phyloP scores from a whole-genome alignment of 192 early-diverging fungal species.

The Mortierella alpina region DNA sequence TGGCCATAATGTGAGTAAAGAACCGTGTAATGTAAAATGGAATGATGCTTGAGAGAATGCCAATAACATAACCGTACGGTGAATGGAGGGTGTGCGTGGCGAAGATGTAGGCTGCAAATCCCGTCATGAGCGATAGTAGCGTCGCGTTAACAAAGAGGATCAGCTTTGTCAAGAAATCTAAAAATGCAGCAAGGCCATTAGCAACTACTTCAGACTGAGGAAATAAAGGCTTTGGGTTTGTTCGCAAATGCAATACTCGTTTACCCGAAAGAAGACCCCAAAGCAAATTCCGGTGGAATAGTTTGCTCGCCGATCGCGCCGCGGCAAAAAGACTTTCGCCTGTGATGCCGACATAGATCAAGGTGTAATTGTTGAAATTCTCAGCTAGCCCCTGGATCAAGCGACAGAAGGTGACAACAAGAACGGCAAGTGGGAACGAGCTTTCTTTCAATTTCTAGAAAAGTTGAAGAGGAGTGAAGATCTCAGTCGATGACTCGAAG shows the following conservation, averaged over 20 bases:
- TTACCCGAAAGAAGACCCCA: constrained; percentile 69
- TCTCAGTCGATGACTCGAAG: too few species aligned
- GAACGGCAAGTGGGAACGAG: constrained; percentile 55
- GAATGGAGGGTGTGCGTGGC: constrained; percentile 63
- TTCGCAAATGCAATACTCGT: background rate
- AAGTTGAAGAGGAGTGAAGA: background rate
- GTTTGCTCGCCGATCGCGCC: constrained; percentile 67
- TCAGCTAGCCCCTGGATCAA: constrained; percentile 59
- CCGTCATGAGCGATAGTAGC: constrained; percentile 66
- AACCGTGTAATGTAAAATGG: constrained; percentile 76
- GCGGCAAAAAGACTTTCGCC: constrained; percentile 72
- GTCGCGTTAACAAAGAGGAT: constrained; percentile 69
- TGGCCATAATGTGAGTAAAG: constrained; percentile 76
- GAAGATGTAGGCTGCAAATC: constrained; percentile 69
- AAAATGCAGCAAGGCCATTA: background rate
- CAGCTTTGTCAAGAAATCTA: constrained; percentile 66
- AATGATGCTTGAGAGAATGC: constrained; percentile 65
- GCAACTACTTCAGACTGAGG: background rate
- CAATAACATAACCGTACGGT: constrained; percentile 74
- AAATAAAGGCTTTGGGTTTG: background rate
- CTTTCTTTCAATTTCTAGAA: constrained; percentile 40
- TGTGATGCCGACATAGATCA: constrained; percentile 77
- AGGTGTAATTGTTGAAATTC: constrained; percentile 72
- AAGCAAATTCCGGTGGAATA: constrained; percentile 82
- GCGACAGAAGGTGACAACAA: constrained; percentile 41